Conservation (phyloP, 345 rosid genomes). For the Lepidium didymum region DNA sequence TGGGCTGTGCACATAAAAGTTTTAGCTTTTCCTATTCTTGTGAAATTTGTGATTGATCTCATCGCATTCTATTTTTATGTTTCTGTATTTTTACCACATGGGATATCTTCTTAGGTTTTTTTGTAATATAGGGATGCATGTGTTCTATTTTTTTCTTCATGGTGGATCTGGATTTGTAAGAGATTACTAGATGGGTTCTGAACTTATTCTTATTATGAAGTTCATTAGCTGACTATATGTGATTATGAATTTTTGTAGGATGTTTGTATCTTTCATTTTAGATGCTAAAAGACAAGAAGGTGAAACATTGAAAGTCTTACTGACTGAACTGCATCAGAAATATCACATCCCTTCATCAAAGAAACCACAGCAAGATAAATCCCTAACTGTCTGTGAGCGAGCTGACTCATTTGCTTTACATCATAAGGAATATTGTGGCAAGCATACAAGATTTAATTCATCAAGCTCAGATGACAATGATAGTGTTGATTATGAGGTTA, state of each 20-base stretch:
- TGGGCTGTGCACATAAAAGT: not conserved
- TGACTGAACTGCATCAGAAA: conserved; percentile 34
- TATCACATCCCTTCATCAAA: conserved; percentile 35
- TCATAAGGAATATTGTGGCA: conserved; percentile 52
- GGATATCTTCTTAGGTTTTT: not conserved
- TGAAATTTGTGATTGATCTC: not conserved
- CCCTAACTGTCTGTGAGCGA: conserved; percentile 52
- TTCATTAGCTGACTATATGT: conserved; percentile 18
- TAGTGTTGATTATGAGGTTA: conserved; percentile 29
- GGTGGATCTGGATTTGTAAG: not conserved
- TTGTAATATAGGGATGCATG: not conserved
- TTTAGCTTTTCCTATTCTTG: not conserved
- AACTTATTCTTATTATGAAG: not conserved
- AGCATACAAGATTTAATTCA: conserved; percentile 55
- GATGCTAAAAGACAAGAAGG: conserved; percentile 56
- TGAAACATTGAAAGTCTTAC: conserved; percentile 34
- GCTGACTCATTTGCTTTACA: conserved; percentile 54
- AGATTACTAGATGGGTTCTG: not conserved
- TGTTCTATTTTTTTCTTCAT: not conserved
- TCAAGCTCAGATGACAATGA: conserved; percentile 68
- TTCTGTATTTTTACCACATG: not conserved
- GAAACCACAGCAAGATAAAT: conserved; percentile 42
- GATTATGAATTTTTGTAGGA: conserved; percentile 37
- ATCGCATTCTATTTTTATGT: not conserved
- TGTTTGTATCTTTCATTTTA: conserved; percentile 52